Evolutionary conservation across 2,329 filamentous ascomycete species (phyloP).

Genomic region (Penicillium sp.): DNA sequence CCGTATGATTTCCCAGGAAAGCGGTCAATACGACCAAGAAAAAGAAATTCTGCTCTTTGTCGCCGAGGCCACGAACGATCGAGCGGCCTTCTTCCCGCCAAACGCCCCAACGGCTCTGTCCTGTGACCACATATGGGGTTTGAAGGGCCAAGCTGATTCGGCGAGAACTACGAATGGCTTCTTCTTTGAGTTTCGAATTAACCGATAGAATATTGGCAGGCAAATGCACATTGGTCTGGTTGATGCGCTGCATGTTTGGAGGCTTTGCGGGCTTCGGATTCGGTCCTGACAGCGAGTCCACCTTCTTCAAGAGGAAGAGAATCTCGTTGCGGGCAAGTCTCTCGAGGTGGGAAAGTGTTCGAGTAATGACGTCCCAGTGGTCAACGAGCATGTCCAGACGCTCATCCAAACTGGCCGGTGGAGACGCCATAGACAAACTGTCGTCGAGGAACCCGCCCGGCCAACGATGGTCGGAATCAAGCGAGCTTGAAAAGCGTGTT

Average conservation of each 20-base stretch:
- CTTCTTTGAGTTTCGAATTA: slow-evolving; percentile 49
- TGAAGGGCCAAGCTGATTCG: slow-evolving; percentile 57
- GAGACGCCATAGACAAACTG: slow-evolving; percentile 46
- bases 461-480: slow-evolving; percentile 46
- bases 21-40: slow-evolving; percentile 61
- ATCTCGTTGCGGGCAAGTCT: slow-evolving; percentile 55
- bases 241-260: slow-evolving; percentile 51
- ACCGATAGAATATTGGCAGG: slow-evolving; percentile 50
- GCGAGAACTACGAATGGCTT: slow-evolving; percentile 50
- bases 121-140: slow-evolving; percentile 59
- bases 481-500: slow-evolving; percentile 40
- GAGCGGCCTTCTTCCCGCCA: slow-evolving; percentile 64
- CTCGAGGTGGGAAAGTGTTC: slow-evolving; percentile 57
- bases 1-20: slow-evolving; percentile 61
- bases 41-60: slow-evolving; percentile 61
- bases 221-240: slow-evolving; percentile 53
- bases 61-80: slow-evolving; percentile 56
- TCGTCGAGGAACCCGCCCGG: slow-evolving; percentile 41
- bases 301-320: slow-evolving; percentile 51
- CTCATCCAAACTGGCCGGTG: slow-evolving; percentile 54
- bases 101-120: slow-evolving; percentile 61
- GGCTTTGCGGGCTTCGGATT: slow-evolving; percentile 48
- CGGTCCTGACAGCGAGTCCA: slow-evolving; percentile 44
- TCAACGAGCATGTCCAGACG: slow-evolving; percentile 59
- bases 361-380: slow-evolving; percentile 61